Conservation (phyloP, 148 eudicot genomes). For the Silene latifolia region DNA sequence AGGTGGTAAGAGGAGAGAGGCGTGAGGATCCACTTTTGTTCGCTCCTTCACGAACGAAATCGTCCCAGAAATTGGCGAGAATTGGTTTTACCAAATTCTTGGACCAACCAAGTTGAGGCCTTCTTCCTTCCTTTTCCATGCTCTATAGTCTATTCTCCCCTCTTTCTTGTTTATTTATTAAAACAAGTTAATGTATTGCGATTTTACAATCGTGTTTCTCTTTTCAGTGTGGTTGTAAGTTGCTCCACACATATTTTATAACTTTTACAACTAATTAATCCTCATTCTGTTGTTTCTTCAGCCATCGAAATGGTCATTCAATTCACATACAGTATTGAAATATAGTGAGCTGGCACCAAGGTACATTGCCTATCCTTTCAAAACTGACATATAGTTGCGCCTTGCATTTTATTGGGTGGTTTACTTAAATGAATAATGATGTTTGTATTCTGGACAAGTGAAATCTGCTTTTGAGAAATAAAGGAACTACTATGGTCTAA, state of each 20-base stretch:
- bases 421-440: too few species aligned
- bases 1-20: background rate
- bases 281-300: slow-evolving; percentile 35
- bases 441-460: background rate
- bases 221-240: background rate
- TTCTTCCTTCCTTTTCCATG: slow-evolving; percentile 4
- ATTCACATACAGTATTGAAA: slow-evolving; percentile 77
- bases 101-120: background rate
- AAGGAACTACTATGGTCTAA: background rate
- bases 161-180: background rate
- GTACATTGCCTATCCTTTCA: slow-evolving; percentile 31
- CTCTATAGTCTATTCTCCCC: background rate
- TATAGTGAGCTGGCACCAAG: slow-evolving; percentile 85
- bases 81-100: background rate
- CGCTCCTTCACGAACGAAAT: background rate
- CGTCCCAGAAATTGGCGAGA: background rate
- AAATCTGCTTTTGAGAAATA: background rate
- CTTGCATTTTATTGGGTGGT: background rate
- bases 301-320: slow-evolving; percentile 94
- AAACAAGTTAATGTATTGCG: background rate
- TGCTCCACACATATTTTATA: background rate
- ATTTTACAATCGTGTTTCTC: background rate
- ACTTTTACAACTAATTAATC: background rate
- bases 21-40: background rate
- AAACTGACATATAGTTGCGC: background rate